Evolutionary conservation across 31 red algal genomes (phyloP).

Genomic region (Porphyra umbilicalis): DNA sequence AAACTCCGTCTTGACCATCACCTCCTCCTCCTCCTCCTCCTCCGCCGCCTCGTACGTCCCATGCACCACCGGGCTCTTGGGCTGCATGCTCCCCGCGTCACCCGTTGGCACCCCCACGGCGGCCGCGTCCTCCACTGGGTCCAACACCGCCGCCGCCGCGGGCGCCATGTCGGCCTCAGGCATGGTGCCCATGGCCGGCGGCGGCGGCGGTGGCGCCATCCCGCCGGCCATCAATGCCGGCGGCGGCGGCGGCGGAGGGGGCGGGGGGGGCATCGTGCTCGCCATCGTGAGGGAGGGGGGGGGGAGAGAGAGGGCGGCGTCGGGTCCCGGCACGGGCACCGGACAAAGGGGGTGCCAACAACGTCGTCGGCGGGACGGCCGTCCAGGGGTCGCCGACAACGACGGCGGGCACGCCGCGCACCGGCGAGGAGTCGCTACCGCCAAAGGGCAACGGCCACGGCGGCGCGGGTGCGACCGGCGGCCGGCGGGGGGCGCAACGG

Average conservation of each 20-base stretch:
- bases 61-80: constrained; percentile 68
- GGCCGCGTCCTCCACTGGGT: neutral
- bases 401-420: no score
- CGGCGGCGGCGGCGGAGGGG: neutral
- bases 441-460: no score
- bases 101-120: neutral
- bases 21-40: constrained; percentile 55
- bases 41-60: constrained; percentile 61
- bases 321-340: no score
- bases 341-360: no score
- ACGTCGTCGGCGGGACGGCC: no score
- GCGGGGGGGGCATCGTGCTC: neutral
- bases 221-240: neutral
- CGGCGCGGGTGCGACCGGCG: no score
- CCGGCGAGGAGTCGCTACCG: no score
- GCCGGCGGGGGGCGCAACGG: no score
- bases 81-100: constrained; percentile 7
- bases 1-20: constrained; percentile 97
- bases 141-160: neutral
- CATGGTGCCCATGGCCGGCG: neutral
- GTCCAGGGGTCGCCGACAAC: no score
- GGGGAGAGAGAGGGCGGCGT: no score
- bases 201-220: neutral
- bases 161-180: neutral
- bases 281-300: no score